These are phyloP conservation scores for Recurvomyces mirabilis DNA, from an alignment of 495 filamentous ascomycete species.

Conservation along the genomic window DNA sequence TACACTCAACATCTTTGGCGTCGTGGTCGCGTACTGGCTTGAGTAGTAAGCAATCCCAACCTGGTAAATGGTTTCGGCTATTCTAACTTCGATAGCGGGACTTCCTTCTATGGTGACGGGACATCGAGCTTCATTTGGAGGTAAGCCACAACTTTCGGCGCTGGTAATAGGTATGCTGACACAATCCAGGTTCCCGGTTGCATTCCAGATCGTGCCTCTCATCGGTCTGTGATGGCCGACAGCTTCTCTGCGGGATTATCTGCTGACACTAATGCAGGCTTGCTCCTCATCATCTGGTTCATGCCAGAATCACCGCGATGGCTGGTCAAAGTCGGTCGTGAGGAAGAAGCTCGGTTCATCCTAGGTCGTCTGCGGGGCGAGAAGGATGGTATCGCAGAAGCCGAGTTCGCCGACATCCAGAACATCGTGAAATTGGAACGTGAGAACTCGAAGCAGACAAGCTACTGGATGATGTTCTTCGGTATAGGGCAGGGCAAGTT, in stretches of 20 bases:
- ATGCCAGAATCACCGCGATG: constrained; percentile 20
- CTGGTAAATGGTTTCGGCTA: not conserved
- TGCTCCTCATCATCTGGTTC: constrained; percentile 25
- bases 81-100: constrained; percentile 2
- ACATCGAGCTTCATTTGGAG: constrained; percentile 19
- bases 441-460: constrained; percentile 39
- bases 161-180: not conserved
- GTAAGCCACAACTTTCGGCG: too few relatives aligned
- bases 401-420: constrained; percentile 53
- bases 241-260: not conserved
- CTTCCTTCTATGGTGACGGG: constrained; percentile 17
- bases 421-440: constrained; percentile 47
- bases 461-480: constrained; percentile 53
- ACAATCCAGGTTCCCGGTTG: constrained; percentile 46
- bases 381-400: constrained; percentile 42
- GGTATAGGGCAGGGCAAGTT: constrained; percentile 51
- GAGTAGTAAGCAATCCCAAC: constrained; percentile 42
- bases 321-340: constrained; percentile 23
- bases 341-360: constrained; percentile 42
- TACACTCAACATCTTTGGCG: constrained; percentile 62
- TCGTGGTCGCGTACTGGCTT: constrained; percentile 63
- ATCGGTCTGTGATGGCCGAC: constrained; percentile 22
- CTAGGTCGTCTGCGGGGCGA: constrained; percentile 50
- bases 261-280: constrained; percentile 18
- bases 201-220: constrained; percentile 57